A percentile compares a stretch with the other conserved stretches of the same genome.
phyloP scores from a whole-genome alignment of 805 yeast species.

The Isabelozyma gotoi region DNA sequence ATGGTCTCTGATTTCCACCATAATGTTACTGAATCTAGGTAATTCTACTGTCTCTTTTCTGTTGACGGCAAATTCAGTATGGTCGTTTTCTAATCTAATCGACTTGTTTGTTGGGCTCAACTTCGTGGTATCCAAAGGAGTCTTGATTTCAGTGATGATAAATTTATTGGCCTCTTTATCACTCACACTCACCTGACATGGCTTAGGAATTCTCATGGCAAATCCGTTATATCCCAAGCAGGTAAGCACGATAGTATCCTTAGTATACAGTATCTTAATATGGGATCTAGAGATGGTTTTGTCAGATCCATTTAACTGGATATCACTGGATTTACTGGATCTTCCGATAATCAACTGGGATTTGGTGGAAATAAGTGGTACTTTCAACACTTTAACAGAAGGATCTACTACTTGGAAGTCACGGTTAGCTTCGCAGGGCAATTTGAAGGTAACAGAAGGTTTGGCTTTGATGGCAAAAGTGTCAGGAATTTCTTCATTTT shows the following conservation, averaged over 20 bases:
- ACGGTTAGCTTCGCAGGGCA: slow-evolving; percentile 16
- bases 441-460: slow-evolving; percentile 9
- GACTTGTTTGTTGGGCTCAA: slow-evolving; percentile 26
- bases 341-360: slow-evolving; percentile 57
- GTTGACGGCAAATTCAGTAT: slow-evolving; percentile 56
- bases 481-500: not conserved
- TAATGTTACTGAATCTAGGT: slow-evolving; percentile 61
- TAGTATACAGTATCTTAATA: slow-evolving; percentile 47
- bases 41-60: slow-evolving; percentile 63
- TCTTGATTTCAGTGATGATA: slow-evolving; percentile 11
- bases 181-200: slow-evolving; percentile 30
- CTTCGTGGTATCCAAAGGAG: slow-evolving; percentile 1
- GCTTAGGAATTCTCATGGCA: slow-evolving; percentile 59
- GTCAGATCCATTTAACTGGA: slow-evolving; percentile 45
- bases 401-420: slow-evolving; percentile 39
- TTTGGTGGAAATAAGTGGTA: slow-evolving; percentile 42
- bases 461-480: slow-evolving; percentile 4
- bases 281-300: slow-evolving; percentile 70
- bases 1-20: slow-evolving; percentile 73
- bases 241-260: slow-evolving; percentile 48
- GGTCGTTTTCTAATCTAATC: slow-evolving; percentile 38
- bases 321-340: slow-evolving; percentile 60
- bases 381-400: slow-evolving; percentile 26
- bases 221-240: slow-evolving; percentile 87
- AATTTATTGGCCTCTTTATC: slow-evolving; percentile 18